phyloP scores from a whole-genome alignment of 2,329 filamentous ascomycete genomes.

The Fusarium chaquense region DNA sequence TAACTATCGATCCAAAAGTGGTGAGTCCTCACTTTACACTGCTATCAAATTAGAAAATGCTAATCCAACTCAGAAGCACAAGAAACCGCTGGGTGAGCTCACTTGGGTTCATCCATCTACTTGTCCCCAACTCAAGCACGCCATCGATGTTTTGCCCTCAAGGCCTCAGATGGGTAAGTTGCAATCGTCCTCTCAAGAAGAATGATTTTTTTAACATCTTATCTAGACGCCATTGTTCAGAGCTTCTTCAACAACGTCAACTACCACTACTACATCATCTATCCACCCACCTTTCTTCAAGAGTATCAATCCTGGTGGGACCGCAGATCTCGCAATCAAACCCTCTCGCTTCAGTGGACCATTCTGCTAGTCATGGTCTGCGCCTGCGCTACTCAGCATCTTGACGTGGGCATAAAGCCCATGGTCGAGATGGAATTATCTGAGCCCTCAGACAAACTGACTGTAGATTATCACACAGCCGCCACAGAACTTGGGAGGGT shows the following conservation, averaged over 20 bases:
- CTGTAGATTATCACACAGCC: constrained; percentile 50
- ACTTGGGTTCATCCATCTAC: constrained; percentile 34
- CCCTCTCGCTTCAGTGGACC: constrained; percentile 53
- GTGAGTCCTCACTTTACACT: constrained; percentile 21
- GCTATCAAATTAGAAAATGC: neutral
- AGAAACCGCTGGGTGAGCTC: constrained; percentile 32
- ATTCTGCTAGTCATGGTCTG: constrained; percentile 54
- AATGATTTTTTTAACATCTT: neutral
- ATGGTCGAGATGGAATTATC: constrained; percentile 50
- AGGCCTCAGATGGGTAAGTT: constrained; percentile 52
- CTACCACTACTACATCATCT: constrained; percentile 55
- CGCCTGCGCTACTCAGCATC: constrained; percentile 52
- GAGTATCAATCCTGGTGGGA: constrained; percentile 54
- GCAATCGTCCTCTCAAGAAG: neutral
- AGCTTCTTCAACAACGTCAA: constrained; percentile 54
- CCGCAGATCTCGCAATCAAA: constrained; percentile 41
- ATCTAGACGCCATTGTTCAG: constrained; percentile 52
- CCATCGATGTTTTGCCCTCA: constrained; percentile 49
- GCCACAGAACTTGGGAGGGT: constrained; percentile 49
- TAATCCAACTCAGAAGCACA: constrained; percentile 14
- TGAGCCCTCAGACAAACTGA: constrained; percentile 43
- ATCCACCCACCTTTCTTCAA: constrained; percentile 51
- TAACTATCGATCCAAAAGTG: constrained; percentile 45
- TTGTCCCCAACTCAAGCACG: constrained; percentile 51
- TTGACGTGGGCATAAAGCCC: constrained; percentile 46